phyloP scores from a whole-genome alignment of 2,329 filamentous ascomycete genomes.

The Madurella mycetomatis region DNA sequence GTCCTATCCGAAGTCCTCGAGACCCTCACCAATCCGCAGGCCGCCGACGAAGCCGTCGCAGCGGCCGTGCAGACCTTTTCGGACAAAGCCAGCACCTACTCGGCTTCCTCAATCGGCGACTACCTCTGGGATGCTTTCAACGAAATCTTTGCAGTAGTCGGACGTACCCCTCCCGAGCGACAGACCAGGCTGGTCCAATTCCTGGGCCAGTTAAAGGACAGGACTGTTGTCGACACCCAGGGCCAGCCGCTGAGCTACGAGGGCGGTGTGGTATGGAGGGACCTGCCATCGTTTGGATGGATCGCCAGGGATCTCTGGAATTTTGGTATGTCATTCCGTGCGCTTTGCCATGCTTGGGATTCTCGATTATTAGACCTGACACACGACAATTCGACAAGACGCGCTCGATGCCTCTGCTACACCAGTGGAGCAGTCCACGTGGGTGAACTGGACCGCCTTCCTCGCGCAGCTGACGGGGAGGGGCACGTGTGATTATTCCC shows the following conservation, averaged over 20 bases:
- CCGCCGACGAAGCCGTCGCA: not conserved
- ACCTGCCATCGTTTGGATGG: slow-evolving; percentile 29
- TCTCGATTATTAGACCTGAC: not conserved
- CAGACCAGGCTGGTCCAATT: slow-evolving; percentile 26
- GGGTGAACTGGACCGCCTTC: slow-evolving; percentile 25
- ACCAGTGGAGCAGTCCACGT: slow-evolving; percentile 8
- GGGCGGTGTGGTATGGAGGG: slow-evolving; percentile 26
- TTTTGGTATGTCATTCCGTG: slow-evolving; percentile 22
- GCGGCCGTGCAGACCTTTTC: slow-evolving; percentile 15
- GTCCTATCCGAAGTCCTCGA: not conserved
- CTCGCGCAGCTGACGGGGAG: slow-evolving; percentile 26
- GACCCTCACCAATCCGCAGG: slow-evolving; percentile 1
- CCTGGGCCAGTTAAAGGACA: slow-evolving; percentile 20
- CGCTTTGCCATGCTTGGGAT: not conserved
- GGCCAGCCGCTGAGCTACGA: slow-evolving; percentile 22
- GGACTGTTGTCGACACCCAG: slow-evolving; percentile 11
- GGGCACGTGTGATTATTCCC: slow-evolving; percentile 26
- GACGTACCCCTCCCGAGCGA: slow-evolving; percentile 17
- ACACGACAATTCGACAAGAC: slow-evolving; percentile 9
- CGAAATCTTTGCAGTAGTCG: slow-evolving; percentile 24
- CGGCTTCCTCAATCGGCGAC: slow-evolving; percentile 8
- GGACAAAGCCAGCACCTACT: slow-evolving; percentile 1
- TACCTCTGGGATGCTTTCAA: slow-evolving; percentile 24
- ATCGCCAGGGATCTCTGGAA: slow-evolving; percentile 28
- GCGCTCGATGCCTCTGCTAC: slow-evolving; percentile 17